These are phyloP conservation scores for Smallanthus sonchifolius DNA, from an alignment of 129 eudicot species.

Conservation along the genomic window DNA sequence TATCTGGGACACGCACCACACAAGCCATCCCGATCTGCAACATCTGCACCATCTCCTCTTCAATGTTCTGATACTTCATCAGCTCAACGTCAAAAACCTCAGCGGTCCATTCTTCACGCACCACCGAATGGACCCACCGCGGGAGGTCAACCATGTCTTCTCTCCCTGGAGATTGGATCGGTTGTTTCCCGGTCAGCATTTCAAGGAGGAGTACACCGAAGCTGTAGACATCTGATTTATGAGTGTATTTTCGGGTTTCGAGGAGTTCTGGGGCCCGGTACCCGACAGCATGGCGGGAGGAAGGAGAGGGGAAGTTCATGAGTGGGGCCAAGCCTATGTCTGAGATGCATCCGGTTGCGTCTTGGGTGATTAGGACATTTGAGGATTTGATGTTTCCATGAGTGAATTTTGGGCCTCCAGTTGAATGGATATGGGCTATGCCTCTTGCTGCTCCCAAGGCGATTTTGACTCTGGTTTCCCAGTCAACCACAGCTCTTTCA, in stretches of 20 bases:
- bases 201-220: constrained; percentile 78
- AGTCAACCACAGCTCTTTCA: constrained; percentile 52
- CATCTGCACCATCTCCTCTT: constrained; percentile 94
- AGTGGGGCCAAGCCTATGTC: constrained; percentile 71
- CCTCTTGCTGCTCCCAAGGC: constrained; percentile 75
- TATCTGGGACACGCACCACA: constrained; percentile 60
- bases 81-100: constrained; percentile 81
- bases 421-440: constrained; percentile 60
- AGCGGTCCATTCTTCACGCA: constrained; percentile 87
- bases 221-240: constrained; percentile 82
- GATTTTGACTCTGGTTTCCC: constrained; percentile 73
- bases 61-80: constrained; percentile 65
- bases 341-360: constrained; percentile 55
- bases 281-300: constrained; percentile 58
- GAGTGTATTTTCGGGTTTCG: constrained; percentile 67
- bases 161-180: constrained; percentile 71
- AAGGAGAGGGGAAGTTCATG: constrained; percentile 59
- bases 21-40: constrained; percentile 89
- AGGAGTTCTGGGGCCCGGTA: constrained; percentile 81
- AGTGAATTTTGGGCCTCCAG: constrained; percentile 66
- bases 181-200: constrained; percentile 80
- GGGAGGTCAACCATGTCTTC: constrained; percentile 84
- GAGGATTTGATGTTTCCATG: constrained; percentile 79
- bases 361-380: constrained; percentile 64
- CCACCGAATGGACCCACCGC: constrained; percentile 86